Evolutionary conservation across 2,329 filamentous ascomycete genomes (phyloP).

Genomic region (Elsinoe ampelina): DNA sequence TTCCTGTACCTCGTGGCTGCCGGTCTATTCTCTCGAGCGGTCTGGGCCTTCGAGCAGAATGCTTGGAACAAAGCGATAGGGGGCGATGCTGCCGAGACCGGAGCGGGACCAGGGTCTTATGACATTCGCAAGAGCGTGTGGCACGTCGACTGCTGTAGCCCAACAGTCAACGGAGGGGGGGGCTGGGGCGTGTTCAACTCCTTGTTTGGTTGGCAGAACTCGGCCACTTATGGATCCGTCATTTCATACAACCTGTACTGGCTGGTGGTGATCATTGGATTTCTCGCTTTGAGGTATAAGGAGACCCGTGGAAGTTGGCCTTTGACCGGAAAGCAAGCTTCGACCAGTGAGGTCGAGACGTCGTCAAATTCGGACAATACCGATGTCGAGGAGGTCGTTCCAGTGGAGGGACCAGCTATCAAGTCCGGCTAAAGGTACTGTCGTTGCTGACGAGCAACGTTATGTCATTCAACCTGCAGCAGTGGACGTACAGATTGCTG

Average conservation of each 20-base stretch:
- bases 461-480: too few species aligned
- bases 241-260: constrained; percentile 85
- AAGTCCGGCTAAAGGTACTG: too few species aligned
- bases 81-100: constrained; percentile 53
- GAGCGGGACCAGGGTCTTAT: constrained; percentile 64
- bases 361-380: neutral
- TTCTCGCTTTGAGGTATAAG: constrained; percentile 56
- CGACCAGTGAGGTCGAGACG: neutral
- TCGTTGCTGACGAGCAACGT: too few species aligned
- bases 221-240: constrained; percentile 77
- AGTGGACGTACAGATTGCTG: too few species aligned
- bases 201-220: constrained; percentile 79
- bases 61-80: constrained; percentile 57
- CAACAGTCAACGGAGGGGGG: constrained; percentile 59
- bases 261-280: constrained; percentile 59
- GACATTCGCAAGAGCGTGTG: constrained; percentile 70
- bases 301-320: constrained; percentile 49
- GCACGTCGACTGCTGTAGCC: constrained; percentile 80
- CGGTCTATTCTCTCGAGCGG: constrained; percentile 66
- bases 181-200: constrained; percentile 86
- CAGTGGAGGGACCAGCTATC: neutral
- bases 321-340: constrained; percentile 22
- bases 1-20: constrained; percentile 77
- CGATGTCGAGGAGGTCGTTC: neutral
- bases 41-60: constrained; percentile 66